Evolutionary conservation across 306 rosid genomes (phyloP).

Genomic region (Senna tora): DNA sequence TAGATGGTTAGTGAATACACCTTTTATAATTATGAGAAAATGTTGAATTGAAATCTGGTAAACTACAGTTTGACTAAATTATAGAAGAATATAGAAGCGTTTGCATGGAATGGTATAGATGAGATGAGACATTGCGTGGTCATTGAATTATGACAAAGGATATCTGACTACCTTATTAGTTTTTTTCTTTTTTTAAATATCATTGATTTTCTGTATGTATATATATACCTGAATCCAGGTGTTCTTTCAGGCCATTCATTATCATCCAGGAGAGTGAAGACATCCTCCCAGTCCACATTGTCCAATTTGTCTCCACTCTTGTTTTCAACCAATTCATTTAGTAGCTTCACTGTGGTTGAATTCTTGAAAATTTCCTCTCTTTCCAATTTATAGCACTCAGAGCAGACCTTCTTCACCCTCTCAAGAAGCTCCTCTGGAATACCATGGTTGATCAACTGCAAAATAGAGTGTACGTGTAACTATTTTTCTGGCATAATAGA

Average conservation of each 20-base stretch:
- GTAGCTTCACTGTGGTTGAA: conserved; percentile 53
- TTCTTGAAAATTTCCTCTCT: conserved; percentile 82
- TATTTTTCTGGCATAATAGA: conserved; percentile 20
- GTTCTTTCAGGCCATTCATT: conserved; percentile 77
- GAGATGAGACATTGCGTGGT: conserved; percentile 1
- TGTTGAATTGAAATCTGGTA: background rate
- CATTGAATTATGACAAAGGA: background rate
- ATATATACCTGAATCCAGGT: conserved; percentile 75
- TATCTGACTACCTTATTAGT: conserved; percentile 15
- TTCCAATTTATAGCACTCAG: conserved; percentile 71
- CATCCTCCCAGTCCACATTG: conserved; percentile 94
- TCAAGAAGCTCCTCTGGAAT: conserved; percentile 82
- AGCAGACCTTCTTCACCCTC: conserved; percentile 82
- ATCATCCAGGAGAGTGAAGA: conserved; percentile 71
- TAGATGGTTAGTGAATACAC: conserved; percentile 2
- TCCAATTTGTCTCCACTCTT: conserved; percentile 57
- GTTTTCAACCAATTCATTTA: conserved; percentile 56
- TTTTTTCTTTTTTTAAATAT: background rate
- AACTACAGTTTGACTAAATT: background rate
- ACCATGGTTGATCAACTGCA: conserved; percentile 95
- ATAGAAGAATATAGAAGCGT: conserved; percentile 3
- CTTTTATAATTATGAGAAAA: background rate
- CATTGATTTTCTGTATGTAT: conserved; percentile 28
- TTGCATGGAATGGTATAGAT: conserved; percentile 25
- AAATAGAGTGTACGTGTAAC: background rate